Conservation (phyloP, 345 rosid genomes). For the Passiflora organensis region DNA sequence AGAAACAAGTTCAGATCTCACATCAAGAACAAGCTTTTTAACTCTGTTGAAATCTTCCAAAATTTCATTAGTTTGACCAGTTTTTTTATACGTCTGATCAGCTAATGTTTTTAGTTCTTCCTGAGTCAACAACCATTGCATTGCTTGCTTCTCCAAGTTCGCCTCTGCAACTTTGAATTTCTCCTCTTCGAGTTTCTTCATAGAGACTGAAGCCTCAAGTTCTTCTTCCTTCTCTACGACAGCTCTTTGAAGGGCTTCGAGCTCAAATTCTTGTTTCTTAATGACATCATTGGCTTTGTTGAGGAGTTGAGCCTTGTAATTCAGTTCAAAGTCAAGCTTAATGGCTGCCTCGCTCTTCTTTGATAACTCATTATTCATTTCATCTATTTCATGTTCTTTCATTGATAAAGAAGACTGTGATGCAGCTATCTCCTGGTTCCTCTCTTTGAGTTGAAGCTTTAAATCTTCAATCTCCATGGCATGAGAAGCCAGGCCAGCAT, state of each 20-base stretch:
- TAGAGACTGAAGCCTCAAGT: conserved; percentile 36
- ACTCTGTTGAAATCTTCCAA: conserved; percentile 60
- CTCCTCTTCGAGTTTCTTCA: conserved; percentile 51
- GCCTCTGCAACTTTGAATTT: conserved; percentile 54
- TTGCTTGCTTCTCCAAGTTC: conserved; percentile 60
- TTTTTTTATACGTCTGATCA: conserved; percentile 35
- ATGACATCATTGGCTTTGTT: conserved; percentile 58
- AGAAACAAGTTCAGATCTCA: conserved; percentile 63
- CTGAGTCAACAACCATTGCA: conserved; percentile 62
- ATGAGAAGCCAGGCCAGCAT: conserved; percentile 54
- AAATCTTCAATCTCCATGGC: conserved; percentile 63
- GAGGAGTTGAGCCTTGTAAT: conserved; percentile 50
- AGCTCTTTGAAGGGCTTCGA: conserved; percentile 44
- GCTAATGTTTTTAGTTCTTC: conserved; percentile 55
- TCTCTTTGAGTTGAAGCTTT: conserved; percentile 46
- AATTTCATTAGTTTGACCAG: conserved; percentile 46
- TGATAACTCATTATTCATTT: conserved; percentile 42
- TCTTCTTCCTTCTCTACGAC: conserved; percentile 61
- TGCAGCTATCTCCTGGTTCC: conserved; percentile 44
- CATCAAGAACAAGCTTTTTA: conserved; percentile 60
- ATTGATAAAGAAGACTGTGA: conserved; percentile 36
- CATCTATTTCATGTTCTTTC: conserved; percentile 53
- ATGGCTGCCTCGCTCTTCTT: conserved; percentile 46
- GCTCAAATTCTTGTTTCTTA: conserved; percentile 55
- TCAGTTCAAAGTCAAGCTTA: conserved; percentile 38